These are phyloP conservation scores for Limtongia smithiae DNA, from an alignment of 805 yeast species.

Conservation along the genomic window DNA sequence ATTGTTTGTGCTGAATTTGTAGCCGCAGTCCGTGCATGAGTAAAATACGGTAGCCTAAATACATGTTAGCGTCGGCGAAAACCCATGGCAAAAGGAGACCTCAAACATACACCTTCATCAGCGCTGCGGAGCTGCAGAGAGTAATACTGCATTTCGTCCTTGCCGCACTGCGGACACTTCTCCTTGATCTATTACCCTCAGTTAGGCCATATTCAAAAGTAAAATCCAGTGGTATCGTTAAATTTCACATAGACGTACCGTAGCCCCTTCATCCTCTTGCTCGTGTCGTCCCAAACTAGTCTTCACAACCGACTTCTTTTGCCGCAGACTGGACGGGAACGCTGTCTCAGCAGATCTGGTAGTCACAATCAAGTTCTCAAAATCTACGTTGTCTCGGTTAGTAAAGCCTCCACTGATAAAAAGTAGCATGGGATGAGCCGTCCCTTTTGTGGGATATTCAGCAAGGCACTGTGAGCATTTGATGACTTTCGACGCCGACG, in stretches of 20 bases:
- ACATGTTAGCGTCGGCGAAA: no score
- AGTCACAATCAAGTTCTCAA: conserved; percentile 76
- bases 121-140: conserved; percentile 96
- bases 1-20: conserved; percentile 91
- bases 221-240: not conserved
- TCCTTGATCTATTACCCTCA: conserved; percentile 86
- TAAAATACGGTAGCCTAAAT: conserved; percentile 86
- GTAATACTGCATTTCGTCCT: conserved; percentile 97
- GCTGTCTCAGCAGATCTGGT: conserved; percentile 90
- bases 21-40: conserved; percentile 90
- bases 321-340: conserved; percentile 78
- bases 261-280: conserved; percentile 86
- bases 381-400: conserved; percentile 40
- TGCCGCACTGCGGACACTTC: conserved; percentile 97
- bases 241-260: no score
- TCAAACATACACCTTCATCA: conserved; percentile 78
- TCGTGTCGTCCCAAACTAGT: conserved; percentile 60
- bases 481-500: conserved; percentile 45
- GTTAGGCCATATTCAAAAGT: no score
- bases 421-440: conserved; percentile 21
- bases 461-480: conserved; percentile 56
- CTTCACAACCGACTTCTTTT: conserved; percentile 86
- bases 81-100: no score
- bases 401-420: not conserved
- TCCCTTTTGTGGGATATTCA: conserved; percentile 42